Evolutionary conservation across 805 yeast species (phyloP), one percentile per base, ranked within the genome.

Genomic region (Suhomyces faveliae): DNA sequence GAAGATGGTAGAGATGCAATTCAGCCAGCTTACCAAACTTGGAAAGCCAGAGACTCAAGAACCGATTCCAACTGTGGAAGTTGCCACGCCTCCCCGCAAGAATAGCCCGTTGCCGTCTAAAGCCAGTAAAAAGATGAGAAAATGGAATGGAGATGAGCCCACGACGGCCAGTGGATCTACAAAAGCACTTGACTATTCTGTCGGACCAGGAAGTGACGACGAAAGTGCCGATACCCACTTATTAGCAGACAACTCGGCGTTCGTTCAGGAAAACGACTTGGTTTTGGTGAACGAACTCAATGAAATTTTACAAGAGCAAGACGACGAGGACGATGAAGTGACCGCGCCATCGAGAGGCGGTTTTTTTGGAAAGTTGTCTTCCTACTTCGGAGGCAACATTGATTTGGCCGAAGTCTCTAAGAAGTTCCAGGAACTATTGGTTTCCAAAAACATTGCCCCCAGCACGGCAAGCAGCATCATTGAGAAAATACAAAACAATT

Each of bases 381-480:
- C 72, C 3, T 73, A 65, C 48, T 71, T 73, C 35, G 76, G 76
- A 4, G 58, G 67, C 3, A 56, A 67, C 0, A 61, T 64, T 3
- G 62, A 90, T 59, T 72, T 92, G 48, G 77, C 77, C 33, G 81
- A 83, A 38, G 83, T 89, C 2, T 69, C 87, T 19, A 74, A 74
- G 35, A 80, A 83, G 39, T 77, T 94, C 67, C 78, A 81, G 46
- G 86, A 87, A 49, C 95, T 89, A 57, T 72, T 92, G 47, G 80
- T 94, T 51, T 76, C 85, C 52, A 92, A 91, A 58, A 92, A 92
- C 59, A 94, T 92, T 25, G 94, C 97, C 3, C 94, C 96, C 9
- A 87, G 86, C 49, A 96, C 90, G 2, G 94, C 98, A 0, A 81
- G 75, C 35, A 77, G 80, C 40, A 75, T 92, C 42, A 80, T 89